Conservation (phyloP, 208 protist genomes). For the Crithidia expoeki region DNA sequence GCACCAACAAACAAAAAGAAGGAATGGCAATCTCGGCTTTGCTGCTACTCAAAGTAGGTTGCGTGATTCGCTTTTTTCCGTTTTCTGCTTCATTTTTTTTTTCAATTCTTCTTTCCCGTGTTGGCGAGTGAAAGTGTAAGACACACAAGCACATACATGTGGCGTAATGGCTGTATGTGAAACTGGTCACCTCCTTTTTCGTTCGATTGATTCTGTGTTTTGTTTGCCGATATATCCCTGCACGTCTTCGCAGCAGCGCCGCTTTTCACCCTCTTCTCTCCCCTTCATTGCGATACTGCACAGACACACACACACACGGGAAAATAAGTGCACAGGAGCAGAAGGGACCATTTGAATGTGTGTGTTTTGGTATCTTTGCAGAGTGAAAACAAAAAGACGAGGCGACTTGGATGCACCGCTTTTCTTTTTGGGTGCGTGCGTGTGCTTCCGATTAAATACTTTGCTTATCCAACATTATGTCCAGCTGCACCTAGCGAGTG, state of each 20-base stretch:
- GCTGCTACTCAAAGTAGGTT: neutral
- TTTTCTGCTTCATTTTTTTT: slow-evolving; percentile 13
- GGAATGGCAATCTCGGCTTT: neutral
- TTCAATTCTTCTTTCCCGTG: neutral
- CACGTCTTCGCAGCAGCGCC: neutral
- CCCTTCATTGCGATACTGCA: too few species aligned
- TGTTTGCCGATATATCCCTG: neutral
- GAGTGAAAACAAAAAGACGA: too few species aligned
- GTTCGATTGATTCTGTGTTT: neutral
- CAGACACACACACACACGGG: too few species aligned
- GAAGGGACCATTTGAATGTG: too few species aligned
- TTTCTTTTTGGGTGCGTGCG: too few species aligned
- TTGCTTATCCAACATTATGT: too few species aligned
- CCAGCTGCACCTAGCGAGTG: too few species aligned
- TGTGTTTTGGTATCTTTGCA: too few species aligned
- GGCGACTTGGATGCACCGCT: too few species aligned
- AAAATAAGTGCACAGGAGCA: too few species aligned
- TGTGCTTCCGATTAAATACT: too few species aligned
- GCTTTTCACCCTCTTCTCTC: too few species aligned
- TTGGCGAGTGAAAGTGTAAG: neutral
- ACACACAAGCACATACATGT: neutral
- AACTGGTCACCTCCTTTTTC: slow-evolving; percentile 2
- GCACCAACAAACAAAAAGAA: neutral
- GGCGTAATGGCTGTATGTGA: neutral
- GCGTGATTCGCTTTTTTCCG: neutral